phyloP scores from a whole-genome alignment of 176 grass and related monocot species.

The Bonia amplexicaulis region DNA sequence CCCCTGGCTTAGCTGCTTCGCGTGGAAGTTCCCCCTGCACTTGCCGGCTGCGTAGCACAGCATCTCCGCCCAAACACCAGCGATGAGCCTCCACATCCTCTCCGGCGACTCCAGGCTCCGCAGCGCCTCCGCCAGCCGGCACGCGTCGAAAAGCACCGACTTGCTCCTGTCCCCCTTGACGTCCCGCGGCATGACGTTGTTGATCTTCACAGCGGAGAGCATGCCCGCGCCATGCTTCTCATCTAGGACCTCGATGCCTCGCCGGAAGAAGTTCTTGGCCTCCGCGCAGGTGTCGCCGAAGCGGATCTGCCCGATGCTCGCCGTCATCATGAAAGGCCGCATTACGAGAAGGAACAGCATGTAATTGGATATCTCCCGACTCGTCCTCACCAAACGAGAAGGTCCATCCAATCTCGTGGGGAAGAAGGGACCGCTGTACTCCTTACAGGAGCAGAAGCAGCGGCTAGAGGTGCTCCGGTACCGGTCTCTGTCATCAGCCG shows the following conservation, averaged over 20 bases:
- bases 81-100: slow-evolving; percentile 50
- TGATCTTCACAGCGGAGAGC: too few species aligned
- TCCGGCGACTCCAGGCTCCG: too few species aligned
- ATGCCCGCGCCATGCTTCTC: too few species aligned
- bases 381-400: background rate
- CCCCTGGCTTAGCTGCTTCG: slow-evolving; percentile 57
- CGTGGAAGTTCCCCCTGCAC: slow-evolving; percentile 57
- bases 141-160: slow-evolving; percentile 53
- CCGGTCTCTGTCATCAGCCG: too few species aligned
- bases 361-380: background rate
- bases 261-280: slow-evolving; percentile 32
- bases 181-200: too few species aligned
- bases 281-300: slow-evolving; percentile 33
- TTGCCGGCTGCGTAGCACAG: slow-evolving; percentile 58
- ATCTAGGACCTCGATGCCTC: too few species aligned
- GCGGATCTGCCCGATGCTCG: slow-evolving; percentile 27
- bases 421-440: too few species aligned
- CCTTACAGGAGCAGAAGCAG: too few species aligned
- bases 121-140: slow-evolving; percentile 34
- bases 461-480: too few species aligned
- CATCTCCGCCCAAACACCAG: slow-evolving; percentile 61
- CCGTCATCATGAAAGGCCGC: slow-evolving; percentile 20
- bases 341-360: slow-evolving; percentile 21
- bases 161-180: slow-evolving; percentile 60
- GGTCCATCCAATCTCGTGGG: too few species aligned